Evolutionary conservation across 192 early-diverging fungal species (phyloP).

Genomic region (Coemansia umbellata): DNA sequence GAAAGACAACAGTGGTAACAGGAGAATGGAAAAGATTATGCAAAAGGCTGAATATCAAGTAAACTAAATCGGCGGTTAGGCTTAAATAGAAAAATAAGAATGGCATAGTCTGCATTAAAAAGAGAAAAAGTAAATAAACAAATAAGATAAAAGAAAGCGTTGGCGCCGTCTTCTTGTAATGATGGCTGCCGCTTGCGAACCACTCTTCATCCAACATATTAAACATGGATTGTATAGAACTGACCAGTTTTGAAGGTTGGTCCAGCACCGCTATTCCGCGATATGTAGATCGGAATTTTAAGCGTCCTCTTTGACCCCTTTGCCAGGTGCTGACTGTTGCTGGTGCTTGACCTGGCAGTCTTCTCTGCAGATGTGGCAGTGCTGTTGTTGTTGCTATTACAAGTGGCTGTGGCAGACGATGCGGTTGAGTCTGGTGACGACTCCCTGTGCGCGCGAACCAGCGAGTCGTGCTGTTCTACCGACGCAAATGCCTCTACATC

Average conservation of each 20-base stretch:
- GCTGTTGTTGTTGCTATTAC: constrained; percentile 4
- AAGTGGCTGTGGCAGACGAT: constrained; percentile 32
- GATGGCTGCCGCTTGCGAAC: too few relatives aligned
- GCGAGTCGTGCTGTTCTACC: background rate
- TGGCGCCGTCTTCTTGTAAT: too few relatives aligned
- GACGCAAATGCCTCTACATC: constrained; percentile 8
- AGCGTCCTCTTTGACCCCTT: constrained; percentile 4
- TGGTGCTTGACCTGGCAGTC: background rate
- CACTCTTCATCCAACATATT: constrained; percentile 4
- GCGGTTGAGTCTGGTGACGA: constrained; percentile 44
- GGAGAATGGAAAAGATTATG: too few relatives aligned
- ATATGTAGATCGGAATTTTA: constrained; percentile 42
- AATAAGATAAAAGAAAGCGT: background rate
- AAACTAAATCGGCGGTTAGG: too few relatives aligned
- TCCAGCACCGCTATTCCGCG: constrained; percentile 40
- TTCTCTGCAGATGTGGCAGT: background rate
- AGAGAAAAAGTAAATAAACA: background rate
- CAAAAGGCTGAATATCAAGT: too few relatives aligned
- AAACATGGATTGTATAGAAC: constrained; percentile 42
- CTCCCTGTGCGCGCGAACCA: constrained; percentile 24
- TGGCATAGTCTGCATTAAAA: too few relatives aligned
- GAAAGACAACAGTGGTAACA: too few relatives aligned
- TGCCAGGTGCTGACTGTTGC: background rate
- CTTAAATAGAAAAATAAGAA: too few relatives aligned
- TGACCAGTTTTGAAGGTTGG: constrained; percentile 50